Evolutionary conservation across 345 rosid species (phyloP), one percentile per base, ranked within the genome.

Genomic region (Boechera divaricarpa): DNA sequence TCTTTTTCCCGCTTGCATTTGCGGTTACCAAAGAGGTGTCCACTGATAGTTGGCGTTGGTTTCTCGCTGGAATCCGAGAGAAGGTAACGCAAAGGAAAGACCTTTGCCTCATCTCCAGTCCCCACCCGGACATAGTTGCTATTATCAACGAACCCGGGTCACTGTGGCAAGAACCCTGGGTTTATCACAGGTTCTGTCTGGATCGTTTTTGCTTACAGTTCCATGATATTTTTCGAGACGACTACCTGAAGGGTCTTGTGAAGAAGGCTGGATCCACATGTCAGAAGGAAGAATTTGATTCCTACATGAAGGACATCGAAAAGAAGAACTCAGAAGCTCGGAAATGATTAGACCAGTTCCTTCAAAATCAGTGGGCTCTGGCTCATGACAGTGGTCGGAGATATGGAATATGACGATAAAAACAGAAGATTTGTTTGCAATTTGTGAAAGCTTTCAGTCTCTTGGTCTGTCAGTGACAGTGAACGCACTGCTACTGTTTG

Each of bases 81-180:
- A 74, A 74, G 11, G 71, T 74, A 1, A 64, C 71, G 31, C 21
- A 63, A 7, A 64, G 71, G 63, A 21, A 21, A 21, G 21, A 21
- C 21, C 49, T 74, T 45, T 74, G 72, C 49, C 21, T 74, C 5
- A 66, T 55, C 21, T 56, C 41, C 13, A 74, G 72, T 56, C 78
- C 59, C 3, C 41, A 74, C 21, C 41, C 57, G 0, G 78, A 65
- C 72, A 74, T 74, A 65, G 1, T 64, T 4, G 16, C 49, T 10
- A 72, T 36, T 55, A 24, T 65, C 4, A 65, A 65, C 9, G 66
- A 66, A 33, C 31, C 66, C 0, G 66, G 31, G 21, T 74, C 72
- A 24, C 32, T 0, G 2, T 74, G 72, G 66, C 10, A 56, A 74
- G 72, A 65, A 56, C 78, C 72, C 0, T 64, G 64, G 71, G 71